phyloP scores from a whole-genome alignment of 192 early-diverging fungal genomes.

The Allomyces macrogynus region DNA sequence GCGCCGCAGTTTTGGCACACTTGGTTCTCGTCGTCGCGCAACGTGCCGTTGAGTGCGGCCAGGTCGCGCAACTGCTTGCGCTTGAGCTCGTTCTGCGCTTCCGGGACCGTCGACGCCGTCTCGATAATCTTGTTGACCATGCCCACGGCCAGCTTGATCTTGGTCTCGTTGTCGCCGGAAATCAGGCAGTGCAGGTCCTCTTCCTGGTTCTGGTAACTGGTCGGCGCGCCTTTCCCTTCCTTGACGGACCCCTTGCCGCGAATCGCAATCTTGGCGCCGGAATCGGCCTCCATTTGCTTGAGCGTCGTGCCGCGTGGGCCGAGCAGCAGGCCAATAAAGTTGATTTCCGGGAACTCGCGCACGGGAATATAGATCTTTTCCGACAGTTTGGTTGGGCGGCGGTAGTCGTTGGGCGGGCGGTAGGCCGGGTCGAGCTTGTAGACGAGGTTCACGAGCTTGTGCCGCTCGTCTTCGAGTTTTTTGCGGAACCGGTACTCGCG shows the following conservation, averaged over 20 bases:
- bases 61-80: slow-evolving; percentile 82
- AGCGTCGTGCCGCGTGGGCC: slow-evolving; percentile 93
- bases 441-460: slow-evolving; percentile 61
- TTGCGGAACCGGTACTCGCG: slow-evolving; percentile 78
- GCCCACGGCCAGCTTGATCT: slow-evolving; percentile 63
- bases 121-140: slow-evolving; percentile 83
- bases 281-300: slow-evolving; percentile 85
- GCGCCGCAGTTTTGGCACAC: slow-evolving; percentile 86
- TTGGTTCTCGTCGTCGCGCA: slow-evolving; percentile 87
- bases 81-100: slow-evolving; percentile 89
- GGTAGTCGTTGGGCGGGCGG: slow-evolving; percentile 80
- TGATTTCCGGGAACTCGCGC: slow-evolving; percentile 87
- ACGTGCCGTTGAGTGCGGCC: slow-evolving; percentile 85
- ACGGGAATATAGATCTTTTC: slow-evolving; percentile 93
- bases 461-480: slow-evolving; percentile 82
- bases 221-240: slow-evolving; percentile 53
- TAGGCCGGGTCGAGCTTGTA: slow-evolving; percentile 55
- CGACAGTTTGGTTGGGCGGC: slow-evolving; percentile 50
- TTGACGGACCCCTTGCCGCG: slow-evolving; percentile 90
- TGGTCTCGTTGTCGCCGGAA: slow-evolving; percentile 70
- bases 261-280: slow-evolving; percentile 89
- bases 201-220: slow-evolving; percentile 13
- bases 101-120: slow-evolving; percentile 70
- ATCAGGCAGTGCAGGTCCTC: slow-evolving; percentile 82
- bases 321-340: slow-evolving; percentile 92